These are phyloP conservation scores for Camellia sinensis DNA, from an alignment of 148 eudicot genomes.

Conservation along the genomic window DNA sequence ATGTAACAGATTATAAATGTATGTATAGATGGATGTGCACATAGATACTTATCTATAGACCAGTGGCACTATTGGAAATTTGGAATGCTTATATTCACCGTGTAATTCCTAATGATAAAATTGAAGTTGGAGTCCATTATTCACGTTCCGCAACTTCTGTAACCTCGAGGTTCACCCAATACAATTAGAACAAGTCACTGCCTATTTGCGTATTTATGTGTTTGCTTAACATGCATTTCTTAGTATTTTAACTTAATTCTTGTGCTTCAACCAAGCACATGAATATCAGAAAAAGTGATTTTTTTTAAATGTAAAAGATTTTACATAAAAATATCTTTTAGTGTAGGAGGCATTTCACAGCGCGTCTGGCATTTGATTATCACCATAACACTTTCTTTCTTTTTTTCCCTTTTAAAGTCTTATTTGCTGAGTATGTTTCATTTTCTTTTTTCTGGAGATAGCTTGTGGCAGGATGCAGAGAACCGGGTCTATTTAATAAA, in stretches of 20 bases:
- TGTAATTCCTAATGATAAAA: no score
- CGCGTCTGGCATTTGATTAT: background rate
- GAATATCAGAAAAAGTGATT: background rate
- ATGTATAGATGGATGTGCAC: no score
- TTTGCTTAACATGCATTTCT: background rate
- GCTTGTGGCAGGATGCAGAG: constrained; percentile 87
- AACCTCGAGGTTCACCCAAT: no score
- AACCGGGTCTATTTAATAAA: constrained; percentile 64
- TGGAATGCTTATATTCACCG: no score
- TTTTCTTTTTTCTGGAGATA: constrained; percentile 24
- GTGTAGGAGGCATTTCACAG: background rate
- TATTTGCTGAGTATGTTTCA: constrained; percentile 13
- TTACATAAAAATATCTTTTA: background rate
- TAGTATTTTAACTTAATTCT: background rate
- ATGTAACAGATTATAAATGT: no score
- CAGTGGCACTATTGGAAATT: no score
- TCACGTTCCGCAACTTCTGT: no score
- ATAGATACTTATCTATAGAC: no score
- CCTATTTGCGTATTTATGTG: no score
- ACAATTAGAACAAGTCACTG: no score
- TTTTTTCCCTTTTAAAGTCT: background rate
- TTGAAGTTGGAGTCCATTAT: no score
- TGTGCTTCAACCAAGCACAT: background rate
- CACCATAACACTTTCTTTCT: background rate
- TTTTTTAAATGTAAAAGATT: background rate